These are phyloP conservation scores for Rhypophila decipiens DNA, from an alignment of 495 filamentous ascomycete genomes.

Conservation along the genomic window DNA sequence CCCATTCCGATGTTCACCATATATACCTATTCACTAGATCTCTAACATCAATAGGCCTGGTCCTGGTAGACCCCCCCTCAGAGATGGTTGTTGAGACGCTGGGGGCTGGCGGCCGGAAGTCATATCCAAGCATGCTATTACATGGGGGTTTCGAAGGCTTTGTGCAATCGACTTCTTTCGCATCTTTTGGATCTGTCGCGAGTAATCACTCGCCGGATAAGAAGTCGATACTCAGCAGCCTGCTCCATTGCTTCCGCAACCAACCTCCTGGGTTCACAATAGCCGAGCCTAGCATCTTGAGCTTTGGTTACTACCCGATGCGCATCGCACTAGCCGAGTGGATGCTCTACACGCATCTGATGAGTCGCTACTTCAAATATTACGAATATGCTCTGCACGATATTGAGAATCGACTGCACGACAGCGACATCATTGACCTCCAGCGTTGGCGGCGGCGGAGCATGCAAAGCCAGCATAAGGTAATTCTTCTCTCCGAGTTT, in stretches of 20 bases:
- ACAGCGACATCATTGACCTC: conserved; percentile 7
- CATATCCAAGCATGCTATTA: conserved; percentile 7
- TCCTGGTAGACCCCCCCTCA: conserved; percentile 2
- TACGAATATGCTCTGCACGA: conserved; percentile 8
- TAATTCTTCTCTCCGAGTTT: conserved; percentile 7
- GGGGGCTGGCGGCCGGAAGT: neutral
- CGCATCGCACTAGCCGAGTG: conserved; percentile 10
- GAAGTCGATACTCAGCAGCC: conserved; percentile 5
- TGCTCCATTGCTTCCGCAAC: conserved; percentile 7
- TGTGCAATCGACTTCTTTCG: conserved; percentile 1
- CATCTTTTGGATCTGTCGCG: conserved; percentile 3
- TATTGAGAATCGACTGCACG: conserved; percentile 5
- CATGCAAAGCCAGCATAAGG: conserved; percentile 8
- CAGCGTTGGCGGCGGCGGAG: conserved; percentile 7
- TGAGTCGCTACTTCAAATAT: conserved; percentile 9
- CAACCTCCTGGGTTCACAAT: conserved; percentile 4
- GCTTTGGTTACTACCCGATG: conserved; percentile 8
- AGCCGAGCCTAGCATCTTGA: conserved; percentile 5
- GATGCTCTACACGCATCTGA: conserved; percentile 6
- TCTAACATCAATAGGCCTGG: conserved; percentile 5
- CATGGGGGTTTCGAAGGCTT: conserved; percentile 9
- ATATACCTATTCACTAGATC: neutral
- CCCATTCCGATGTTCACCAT: neutral
- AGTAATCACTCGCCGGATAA: conserved; percentile 1
- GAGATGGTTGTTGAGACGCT: conserved; percentile 6